Evolutionary conservation across 2,329 filamentous ascomycete genomes (phyloP), one percentile per base, ranked within the genome.

Genomic region (Gnomoniopsis smithogilvyi): DNA sequence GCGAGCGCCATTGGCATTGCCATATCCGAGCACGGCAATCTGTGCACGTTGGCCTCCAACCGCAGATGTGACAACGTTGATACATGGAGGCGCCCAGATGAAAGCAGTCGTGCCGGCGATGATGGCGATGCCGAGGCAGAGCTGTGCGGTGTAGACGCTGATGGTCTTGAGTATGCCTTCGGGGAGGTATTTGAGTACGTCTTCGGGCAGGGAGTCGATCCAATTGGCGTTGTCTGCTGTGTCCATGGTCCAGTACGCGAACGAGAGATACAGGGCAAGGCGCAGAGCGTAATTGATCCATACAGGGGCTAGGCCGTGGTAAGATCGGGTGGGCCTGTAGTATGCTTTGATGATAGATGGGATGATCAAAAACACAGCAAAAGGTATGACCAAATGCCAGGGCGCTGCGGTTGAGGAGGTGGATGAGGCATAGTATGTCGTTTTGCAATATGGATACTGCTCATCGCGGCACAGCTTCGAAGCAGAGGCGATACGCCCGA

Each of bases 381-480:
- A 90, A 0, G 94, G 92, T 51, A 98, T 89, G 8, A 80, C 73
- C 19, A 97, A 81, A 72, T 98, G 94, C 92, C 93, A 97, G 1
- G 87, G 83, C 1, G 94, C 91, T 2, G 94, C 97, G 1, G 93
- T 98, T 0, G 95, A 98, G 0, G 94, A 96, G 2, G 88, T 91
- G 11, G 89, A 85, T 0, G 94, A 97, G 4, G 92, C 89, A 70
- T 99, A 99, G 77, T 97, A 99, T 0, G 95, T 97, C 2, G 94
- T 96, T 56, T 85, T 86, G 78, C 95, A 99, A 76, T 89, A 96
- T 0, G 95, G 95, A 91, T 98, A 97, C 76, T 99, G 95, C 76
- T 99, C 95, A 73, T 99, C 95, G 59, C 95, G 89, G 71, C 95
- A 99, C 21, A 99, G 86, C 65, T 92, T 90, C 11, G 95, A 97